Evolutionary conservation across 2,329 filamentous ascomycete genomes (phyloP).

Genomic region (Neofusicoccum parvum): DNA sequence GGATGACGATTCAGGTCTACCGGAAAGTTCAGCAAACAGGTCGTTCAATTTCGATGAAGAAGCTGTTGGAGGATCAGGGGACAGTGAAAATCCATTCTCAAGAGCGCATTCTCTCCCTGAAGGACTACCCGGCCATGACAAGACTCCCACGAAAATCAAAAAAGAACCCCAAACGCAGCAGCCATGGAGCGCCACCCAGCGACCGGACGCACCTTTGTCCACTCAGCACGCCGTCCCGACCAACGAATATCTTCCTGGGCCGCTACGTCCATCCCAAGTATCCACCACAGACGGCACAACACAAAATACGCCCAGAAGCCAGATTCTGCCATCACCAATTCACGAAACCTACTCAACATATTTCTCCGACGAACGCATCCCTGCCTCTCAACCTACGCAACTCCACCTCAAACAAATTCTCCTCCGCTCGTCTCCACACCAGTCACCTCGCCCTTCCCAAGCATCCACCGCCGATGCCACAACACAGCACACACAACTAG

Average conservation of each 20-base stretch:
- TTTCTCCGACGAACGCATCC: background rate
- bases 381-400: background rate
- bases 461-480: background rate
- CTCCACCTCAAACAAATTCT: background rate
- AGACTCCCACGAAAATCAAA: background rate
- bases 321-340: background rate
- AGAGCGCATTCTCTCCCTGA: background rate
- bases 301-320: background rate
- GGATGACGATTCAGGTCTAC: background rate
- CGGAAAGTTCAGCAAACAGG: background rate
- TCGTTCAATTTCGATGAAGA: slow-evolving; percentile 14
- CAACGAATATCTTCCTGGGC: background rate
- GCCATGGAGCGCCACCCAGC: background rate
- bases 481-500: background rate
- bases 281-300: background rate
- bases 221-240: background rate
- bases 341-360: background rate
- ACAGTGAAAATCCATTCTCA: background rate
- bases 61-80: background rate
- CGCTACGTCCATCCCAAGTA: background rate
- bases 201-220: background rate
- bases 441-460: background rate
- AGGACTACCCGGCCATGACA: background rate
- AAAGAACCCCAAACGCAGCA: background rate
- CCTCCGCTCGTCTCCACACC: background rate